Evolutionary conservation across 331 rosid species (phyloP), one percentile per base, ranked within the genome.

Genomic region (Cydonia oblonga): DNA sequence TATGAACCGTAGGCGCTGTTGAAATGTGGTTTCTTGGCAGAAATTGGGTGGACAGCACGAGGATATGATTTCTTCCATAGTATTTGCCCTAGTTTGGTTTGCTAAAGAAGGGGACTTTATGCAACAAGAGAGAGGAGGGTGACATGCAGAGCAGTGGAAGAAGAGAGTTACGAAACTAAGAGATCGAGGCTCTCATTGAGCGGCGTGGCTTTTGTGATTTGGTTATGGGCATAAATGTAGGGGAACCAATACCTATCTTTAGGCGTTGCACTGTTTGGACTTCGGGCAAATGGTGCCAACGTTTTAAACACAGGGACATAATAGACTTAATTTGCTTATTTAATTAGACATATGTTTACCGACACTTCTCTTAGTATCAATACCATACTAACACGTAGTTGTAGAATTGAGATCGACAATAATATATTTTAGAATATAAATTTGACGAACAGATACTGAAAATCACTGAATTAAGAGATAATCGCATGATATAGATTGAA

Each of bases 1-100:
- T 35, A 87, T 18, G 79, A 80, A 76, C 11, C 66, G 86, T 68
- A 87, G 90, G 3, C 75, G 81, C 20, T 85, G 83, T 64, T 80
- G 90, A 66, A 87, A 12, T 10, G 81, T 44, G 51, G 42, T 49
- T 32, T 78, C 76, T 42, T 38, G 65, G 26, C 38, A 26, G 20
- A 66, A 28, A 38, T 26, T 59, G 1, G 86, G 69, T 15, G 84
- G 58, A 28, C 53, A 46, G 25, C 75, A 65, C 6, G 76, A 67
- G 53, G 78, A 77, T 51, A 80, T 12, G 30, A 72, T 22, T 15
- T 66, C 77, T 64, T 62, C 76, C 82, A 78, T 49, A 18, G 56
- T 18, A 18, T 18, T 49, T 72, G 19, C 18, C 20, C 52, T 16
- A 26, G 1, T 5, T 5, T 33, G 24, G 13, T 18, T 30, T 70